phyloP scores from a whole-genome alignment of 352 stramenopile genomes.

The Albugo laibachii region DNA sequence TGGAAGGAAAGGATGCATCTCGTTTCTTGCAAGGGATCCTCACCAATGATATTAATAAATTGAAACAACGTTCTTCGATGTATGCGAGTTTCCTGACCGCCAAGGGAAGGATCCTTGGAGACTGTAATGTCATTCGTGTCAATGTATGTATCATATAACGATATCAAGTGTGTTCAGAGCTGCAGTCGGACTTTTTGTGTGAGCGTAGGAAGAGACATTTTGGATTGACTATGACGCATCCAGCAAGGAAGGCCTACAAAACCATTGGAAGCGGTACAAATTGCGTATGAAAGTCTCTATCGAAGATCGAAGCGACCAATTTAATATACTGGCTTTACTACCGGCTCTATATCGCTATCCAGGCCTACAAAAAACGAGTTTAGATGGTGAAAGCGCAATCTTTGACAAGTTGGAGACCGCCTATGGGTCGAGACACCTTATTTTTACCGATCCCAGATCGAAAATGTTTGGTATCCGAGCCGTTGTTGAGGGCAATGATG shows the following conservation, averaged over 20 bases:
- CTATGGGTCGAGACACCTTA: not conserved
- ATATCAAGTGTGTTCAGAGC: not conserved
- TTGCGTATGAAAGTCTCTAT: slow-evolving; percentile 65
- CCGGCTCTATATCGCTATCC: slow-evolving; percentile 17
- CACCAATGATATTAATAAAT: slow-evolving; percentile 64
- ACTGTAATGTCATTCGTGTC: slow-evolving; percentile 55
- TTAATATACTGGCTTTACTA: slow-evolving; percentile 26
- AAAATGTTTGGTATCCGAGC: slow-evolving; percentile 39
- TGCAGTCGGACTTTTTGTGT: not conserved
- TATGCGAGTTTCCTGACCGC: slow-evolving; percentile 66
- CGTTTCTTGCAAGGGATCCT: slow-evolving; percentile 67
- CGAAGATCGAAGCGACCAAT: slow-evolving; percentile 35
- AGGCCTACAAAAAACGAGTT: slow-evolving; percentile 1
- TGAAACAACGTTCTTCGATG: slow-evolving; percentile 32
- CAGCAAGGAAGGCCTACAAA: slow-evolving; percentile 51
- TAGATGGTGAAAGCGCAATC: not conserved
- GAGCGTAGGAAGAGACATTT: not conserved
- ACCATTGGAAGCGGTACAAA: slow-evolving; percentile 77
- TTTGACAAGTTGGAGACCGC: not conserved
- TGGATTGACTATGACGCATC: slow-evolving; percentile 23
- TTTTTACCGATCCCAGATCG: slow-evolving; percentile 43
- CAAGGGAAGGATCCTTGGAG: slow-evolving; percentile 55
- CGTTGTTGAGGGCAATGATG: slow-evolving; percentile 19
- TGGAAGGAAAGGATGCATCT: slow-evolving; percentile 42
- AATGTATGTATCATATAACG: slow-evolving; percentile 10